These are phyloP conservation scores for Vachellia collinsii DNA, from an alignment of 306 rosid genomes.

Conservation along the genomic window DNA sequence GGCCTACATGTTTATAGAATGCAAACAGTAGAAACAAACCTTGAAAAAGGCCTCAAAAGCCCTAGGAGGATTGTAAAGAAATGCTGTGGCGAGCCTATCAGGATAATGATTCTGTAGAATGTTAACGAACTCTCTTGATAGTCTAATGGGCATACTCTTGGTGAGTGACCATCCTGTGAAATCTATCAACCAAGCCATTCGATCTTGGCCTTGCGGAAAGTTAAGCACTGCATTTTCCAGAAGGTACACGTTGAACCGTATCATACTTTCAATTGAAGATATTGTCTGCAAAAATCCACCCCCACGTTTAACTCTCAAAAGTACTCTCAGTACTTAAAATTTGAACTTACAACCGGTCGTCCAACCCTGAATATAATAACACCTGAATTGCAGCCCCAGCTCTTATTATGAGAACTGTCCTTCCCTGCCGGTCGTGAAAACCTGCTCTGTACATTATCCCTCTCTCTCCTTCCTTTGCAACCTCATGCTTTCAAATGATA, in stretches of 20 bases:
- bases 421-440: conserved; percentile 75
- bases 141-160: conserved; percentile 43
- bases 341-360: not conserved
- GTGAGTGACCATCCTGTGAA: conserved; percentile 49
- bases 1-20: not conserved
- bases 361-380: conserved; percentile 19
- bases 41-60: conserved; percentile 54
- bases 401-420: conserved; percentile 47
- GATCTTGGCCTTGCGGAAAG: conserved; percentile 64
- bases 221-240: conserved; percentile 61
- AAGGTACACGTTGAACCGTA: conserved; percentile 69
- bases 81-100: conserved; percentile 50
- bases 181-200: conserved; percentile 64
- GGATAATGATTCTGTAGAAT: conserved; percentile 50
- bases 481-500: conserved; percentile 44
- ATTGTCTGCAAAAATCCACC: conserved; percentile 56
- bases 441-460: conserved; percentile 79
- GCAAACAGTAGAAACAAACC: conserved; percentile 31
- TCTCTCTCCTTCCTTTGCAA: conserved; percentile 49
- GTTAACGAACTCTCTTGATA: conserved; percentile 40
- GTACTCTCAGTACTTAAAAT: not conserved
- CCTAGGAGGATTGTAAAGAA: conserved; percentile 52
- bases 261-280: conserved; percentile 48
- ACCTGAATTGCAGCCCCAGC: conserved; percentile 47
- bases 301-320: conserved; percentile 30